These are phyloP conservation scores for Sporothrix luriei DNA, from an alignment of 2,329 filamentous ascomycete species.

Conservation along the genomic window DNA sequence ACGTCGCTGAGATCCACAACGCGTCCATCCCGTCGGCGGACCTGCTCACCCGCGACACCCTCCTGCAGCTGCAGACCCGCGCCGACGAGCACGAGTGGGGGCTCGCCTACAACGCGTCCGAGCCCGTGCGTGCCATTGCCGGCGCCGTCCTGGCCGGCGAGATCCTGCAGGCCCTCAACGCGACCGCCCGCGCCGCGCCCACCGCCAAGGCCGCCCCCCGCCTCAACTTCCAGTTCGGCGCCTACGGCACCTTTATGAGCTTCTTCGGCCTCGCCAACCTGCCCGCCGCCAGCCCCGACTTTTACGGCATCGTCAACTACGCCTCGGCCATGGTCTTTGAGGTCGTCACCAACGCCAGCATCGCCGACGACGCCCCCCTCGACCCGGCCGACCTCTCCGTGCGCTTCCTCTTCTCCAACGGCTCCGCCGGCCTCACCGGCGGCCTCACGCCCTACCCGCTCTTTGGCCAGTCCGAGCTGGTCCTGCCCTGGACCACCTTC, in stretches of 20 bases:
- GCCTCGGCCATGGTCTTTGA: conserved; percentile 82
- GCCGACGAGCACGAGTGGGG: conserved; percentile 81
- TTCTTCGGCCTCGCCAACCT: conserved; percentile 64
- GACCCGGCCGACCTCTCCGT: conserved; percentile 54
- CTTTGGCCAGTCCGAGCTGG: conserved; percentile 59
- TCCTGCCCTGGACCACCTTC: conserved; percentile 72
- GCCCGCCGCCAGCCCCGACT: conserved; percentile 57
- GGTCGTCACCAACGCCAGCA: conserved; percentile 60
- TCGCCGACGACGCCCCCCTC: conserved; percentile 45
- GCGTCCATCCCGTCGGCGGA: conserved; percentile 58
- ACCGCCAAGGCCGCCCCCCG: conserved; percentile 43
- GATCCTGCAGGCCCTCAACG: conserved; percentile 56
- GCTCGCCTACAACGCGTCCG: conserved; percentile 77
- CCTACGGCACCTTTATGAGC: conserved; percentile 63
- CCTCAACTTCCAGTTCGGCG: conserved; percentile 61
- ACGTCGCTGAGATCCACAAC: conserved; percentile 65
- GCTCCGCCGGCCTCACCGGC: conserved; percentile 57
- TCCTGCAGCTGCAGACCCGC: conserved; percentile 68
- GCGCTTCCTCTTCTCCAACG: conserved; percentile 65
- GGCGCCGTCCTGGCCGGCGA: conserved; percentile 61
- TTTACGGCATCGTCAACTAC: conserved; percentile 80
- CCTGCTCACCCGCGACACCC: conserved; percentile 61
- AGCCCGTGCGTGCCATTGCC: conserved; percentile 62
- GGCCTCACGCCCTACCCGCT: conserved; percentile 55
- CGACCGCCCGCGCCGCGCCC: conserved; percentile 47